Evolutionary conservation across 2,329 filamentous ascomycete species (phyloP).

Genomic region (Colletotrichum cuscutae): DNA sequence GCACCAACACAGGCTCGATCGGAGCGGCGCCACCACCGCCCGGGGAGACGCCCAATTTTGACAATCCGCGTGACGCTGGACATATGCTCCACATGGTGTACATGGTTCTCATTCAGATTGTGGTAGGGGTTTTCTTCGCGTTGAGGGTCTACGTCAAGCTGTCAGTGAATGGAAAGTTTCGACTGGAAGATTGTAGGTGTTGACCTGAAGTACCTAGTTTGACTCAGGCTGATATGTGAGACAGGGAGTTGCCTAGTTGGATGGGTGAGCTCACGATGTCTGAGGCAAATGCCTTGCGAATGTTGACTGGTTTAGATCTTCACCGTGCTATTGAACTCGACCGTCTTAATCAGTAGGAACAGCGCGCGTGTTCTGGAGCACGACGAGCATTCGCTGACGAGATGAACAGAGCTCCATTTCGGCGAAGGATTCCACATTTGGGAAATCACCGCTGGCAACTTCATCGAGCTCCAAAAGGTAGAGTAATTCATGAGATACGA

Average conservation of each 20-base stretch:
- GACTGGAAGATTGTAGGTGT: slow-evolving; percentile 30
- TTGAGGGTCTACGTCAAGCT: slow-evolving; percentile 27
- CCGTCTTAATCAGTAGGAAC: slow-evolving; percentile 24
- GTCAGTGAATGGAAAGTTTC: slow-evolving; percentile 18
- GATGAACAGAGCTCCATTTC: slow-evolving; percentile 8
- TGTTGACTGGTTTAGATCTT: slow-evolving; percentile 20
- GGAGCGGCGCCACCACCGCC: slow-evolving; percentile 30
- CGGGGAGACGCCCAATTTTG: slow-evolving; percentile 32
- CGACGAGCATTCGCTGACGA: not conserved
- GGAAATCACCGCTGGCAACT: slow-evolving; percentile 21
- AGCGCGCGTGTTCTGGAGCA: not conserved
- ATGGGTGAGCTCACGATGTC: slow-evolving; percentile 13
- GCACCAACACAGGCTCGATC: slow-evolving; percentile 13
- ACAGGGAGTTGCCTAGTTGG: slow-evolving; percentile 28
- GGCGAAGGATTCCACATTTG: slow-evolving; percentile 25
- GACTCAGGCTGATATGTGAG: not conserved
- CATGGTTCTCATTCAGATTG: slow-evolving; percentile 3
- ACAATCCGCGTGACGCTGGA: slow-evolving; percentile 25
- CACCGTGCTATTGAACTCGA: slow-evolving; percentile 19
- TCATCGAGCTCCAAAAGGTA: slow-evolving; percentile 19
- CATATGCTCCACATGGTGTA: slow-evolving; percentile 11
- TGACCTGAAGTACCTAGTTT: not conserved
- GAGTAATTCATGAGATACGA: rapidly evolving
- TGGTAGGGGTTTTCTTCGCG: slow-evolving; percentile 24
- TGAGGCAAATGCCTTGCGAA: not conserved